Evolutionary conservation across 2,329 filamentous ascomycete genomes (phyloP).

Genomic region (Aschersonia sp.): DNA sequence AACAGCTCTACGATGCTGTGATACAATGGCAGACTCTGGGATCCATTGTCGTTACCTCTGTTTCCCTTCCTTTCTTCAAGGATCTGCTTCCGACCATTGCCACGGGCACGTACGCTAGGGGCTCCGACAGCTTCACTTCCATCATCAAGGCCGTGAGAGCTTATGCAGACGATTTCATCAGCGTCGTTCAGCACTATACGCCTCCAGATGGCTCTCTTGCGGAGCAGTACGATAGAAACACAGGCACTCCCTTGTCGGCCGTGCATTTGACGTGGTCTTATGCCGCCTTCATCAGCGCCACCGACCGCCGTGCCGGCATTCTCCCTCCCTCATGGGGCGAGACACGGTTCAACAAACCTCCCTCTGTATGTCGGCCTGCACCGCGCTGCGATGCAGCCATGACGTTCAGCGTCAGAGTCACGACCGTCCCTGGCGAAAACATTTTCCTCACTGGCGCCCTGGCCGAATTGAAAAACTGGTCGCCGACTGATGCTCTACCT

Average conservation of each 20-base stretch:
- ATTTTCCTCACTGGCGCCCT: constrained; percentile 13
- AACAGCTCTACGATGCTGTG: constrained; percentile 64
- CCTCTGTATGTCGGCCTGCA: constrained; percentile 7
- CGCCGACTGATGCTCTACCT: constrained; percentile 26
- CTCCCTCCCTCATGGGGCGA: constrained; percentile 39
- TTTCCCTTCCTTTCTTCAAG: constrained; percentile 57
- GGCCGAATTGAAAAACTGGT: constrained; percentile 23
- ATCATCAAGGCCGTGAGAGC: constrained; percentile 41
- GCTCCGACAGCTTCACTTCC: constrained; percentile 30
- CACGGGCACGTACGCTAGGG: constrained; percentile 44
- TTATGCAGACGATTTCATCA: constrained; percentile 46
- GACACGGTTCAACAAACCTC: constrained; percentile 7
- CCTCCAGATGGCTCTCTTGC: constrained; percentile 44
- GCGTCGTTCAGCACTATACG: constrained; percentile 46
- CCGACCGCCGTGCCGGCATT: constrained; percentile 34
- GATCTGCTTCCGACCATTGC: constrained; percentile 44
- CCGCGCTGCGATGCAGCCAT: constrained; percentile 11
- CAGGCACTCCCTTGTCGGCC: constrained; percentile 41
- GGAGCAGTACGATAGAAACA: constrained; percentile 46
- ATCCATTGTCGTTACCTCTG: constrained; percentile 47
- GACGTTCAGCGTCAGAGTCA: constrained; percentile 8
- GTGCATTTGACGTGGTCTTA: constrained; percentile 60
- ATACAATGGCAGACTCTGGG: constrained; percentile 53
- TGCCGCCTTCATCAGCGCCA: constrained; percentile 47
- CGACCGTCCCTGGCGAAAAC: constrained; percentile 5